phyloP scores from a whole-genome alignment of 305 asterid genomes.

The Fraxinus paxiana region DNA sequence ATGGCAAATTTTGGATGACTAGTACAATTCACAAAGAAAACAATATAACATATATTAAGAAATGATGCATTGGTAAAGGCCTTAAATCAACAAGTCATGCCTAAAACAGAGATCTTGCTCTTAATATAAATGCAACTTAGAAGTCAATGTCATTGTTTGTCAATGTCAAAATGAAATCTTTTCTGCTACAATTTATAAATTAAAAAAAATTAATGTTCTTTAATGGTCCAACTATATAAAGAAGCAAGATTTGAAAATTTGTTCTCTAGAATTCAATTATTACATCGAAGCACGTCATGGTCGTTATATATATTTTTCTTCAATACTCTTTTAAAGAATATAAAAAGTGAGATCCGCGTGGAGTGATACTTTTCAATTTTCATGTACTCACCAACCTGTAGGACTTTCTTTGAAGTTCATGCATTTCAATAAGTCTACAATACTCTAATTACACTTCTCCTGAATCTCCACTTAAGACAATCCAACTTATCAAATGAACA shows the following conservation, averaged over 20 bases:
- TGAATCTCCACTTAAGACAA: not conserved
- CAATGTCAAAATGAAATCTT: not conserved
- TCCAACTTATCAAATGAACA: not conserved
- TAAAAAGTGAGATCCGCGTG: not conserved
- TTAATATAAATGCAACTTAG: not conserved
- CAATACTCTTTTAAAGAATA: not conserved
- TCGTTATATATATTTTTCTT: not conserved
- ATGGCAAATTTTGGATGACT: not conserved
- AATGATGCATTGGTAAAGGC: not conserved
- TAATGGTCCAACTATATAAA: not conserved
- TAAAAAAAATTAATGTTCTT: not conserved
- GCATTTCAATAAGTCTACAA: not conserved
- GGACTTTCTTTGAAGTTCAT: not conserved
- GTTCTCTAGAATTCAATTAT: not conserved
- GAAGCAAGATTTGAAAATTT: not conserved
- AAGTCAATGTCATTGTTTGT: not conserved
- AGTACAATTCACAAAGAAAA: not conserved
- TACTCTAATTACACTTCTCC: not conserved
- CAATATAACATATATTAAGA: not conserved
- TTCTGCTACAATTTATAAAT: not conserved
- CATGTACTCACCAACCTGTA: not conserved
- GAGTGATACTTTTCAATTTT: not conserved
- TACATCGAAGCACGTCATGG: not conserved
- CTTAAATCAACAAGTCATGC: not conserved
- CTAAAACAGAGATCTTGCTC: not conserved